Evolutionary conservation across 495 filamentous ascomycete genomes (phyloP), one percentile per base, ranked within the genome.

Genomic region (Achaetomiella virescens): DNA sequence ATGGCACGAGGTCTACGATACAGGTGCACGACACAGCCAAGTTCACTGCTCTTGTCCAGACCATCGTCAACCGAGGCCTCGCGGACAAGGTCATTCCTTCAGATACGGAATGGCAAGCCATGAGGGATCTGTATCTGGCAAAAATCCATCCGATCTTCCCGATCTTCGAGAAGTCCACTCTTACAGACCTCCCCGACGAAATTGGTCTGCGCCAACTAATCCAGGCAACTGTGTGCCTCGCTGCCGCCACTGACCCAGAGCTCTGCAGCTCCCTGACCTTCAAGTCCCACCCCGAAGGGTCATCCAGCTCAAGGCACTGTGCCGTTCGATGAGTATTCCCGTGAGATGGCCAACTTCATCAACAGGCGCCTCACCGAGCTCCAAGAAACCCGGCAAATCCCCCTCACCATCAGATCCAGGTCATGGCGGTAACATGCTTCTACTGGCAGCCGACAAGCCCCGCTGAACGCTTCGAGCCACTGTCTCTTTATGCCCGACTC

Each of bases 141-240:
- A 77, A 73, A 54, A 66, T 78, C 27, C 71, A 78, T 43, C 74
- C 76, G 2, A 71, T 81, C 11, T 75, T 79, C 29, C 78, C 78
- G n/a, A 70, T 79, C 11, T 67, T 77, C 10, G 70, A 76, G 7
- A 40, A 44, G 15, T 37, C 57, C 0, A 59, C 41, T 8, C 62
- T 70, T 24, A 37, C 57, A n/a, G 36, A 49, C 8, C 37, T 58
- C 1, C 41, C 61, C 6, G 15, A 55, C 18, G 29, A 60, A 15
- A 48, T 35, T 17, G 46, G 21, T 18, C 43, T 55, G 62, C 70
- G 51, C 47, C 66, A 59, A 51, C 54, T 52, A 50, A 64, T 52
- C 61, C 70, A 55, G 46, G 80, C 33, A 43, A 73, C 60, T 1
- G 75, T 84, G 6, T 81, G 66, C 63, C 74, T 73, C 46, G 82